Evolutionary conservation across 257 asterid species (phyloP), one percentile per base, ranked within the genome.

Genomic region (Solanum peruvianum): DNA sequence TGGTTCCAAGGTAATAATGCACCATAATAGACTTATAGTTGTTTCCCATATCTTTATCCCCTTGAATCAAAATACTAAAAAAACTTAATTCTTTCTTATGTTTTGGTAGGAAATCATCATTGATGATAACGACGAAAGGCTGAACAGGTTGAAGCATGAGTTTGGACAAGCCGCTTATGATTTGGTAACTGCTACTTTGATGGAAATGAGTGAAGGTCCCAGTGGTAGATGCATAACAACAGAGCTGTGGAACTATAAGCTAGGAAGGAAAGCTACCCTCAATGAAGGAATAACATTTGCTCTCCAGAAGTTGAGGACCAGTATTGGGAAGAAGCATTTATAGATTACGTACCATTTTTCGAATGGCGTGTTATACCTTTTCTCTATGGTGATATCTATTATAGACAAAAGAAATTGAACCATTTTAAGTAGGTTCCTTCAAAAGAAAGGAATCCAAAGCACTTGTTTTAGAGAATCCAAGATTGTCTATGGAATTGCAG

Each of bases 231-330:
- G 77, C 64, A 31, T 27, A 16, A 62, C 84, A 20, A 35, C 80
- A 14, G 91, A 83, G 75, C 31, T 90, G 56, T 88, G 92, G 92
- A 85, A 90, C 27, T 72, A 39, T 12, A 33, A 82, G 13, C 47
- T 73, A 25, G 47, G 70, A 9, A 85, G 84, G 70, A 88, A 29
- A 86, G 91, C 92, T 6, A 64, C 82, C 7, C 70, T 90, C 42
- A 82, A 44, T 31, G 91, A 90, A 77, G 92, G 90, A 2, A 85
- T 56, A 66, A 27, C 83, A 12, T 42, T 37, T n/a, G 11, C 84
- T 66, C 2, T 88, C 3, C 71, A 42, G 73, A 82, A 11, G 75
- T 82, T 76, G 89, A 85, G 25, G 85, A 16, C 1, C 27, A 73
- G 23, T 25, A 90, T 49, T 33, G 42, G 56, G 23, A 89, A 62